Evolutionary conservation across 1,284 basidiomycete species (phyloP), one percentile per base, ranked within the genome.

Genomic region (Pterula multifida): DNA sequence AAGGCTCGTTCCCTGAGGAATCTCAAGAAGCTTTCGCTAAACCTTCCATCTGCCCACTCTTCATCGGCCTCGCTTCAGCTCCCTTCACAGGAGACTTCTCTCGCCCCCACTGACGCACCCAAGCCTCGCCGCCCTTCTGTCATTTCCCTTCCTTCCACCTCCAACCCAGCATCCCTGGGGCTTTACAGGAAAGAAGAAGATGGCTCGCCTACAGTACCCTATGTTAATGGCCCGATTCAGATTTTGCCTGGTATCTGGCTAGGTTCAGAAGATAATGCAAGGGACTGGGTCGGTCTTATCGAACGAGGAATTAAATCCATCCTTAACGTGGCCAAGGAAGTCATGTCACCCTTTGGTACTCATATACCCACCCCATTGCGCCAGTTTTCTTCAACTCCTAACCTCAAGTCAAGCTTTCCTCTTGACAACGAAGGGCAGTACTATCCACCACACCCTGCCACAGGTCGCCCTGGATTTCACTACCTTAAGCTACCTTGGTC

Each of bases 401-500:
- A 85, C 58, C 73, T 85, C 54, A 67, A 69, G 21, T 42, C 39
- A 35, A 57, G 60, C 26, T 65, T 67, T 46, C 52, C 66, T 1
- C 64, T 57, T 23, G 60, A 66, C 25, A 42, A 65, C 11, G 62
- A 73, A 23, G 63, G 73, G 15, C 78, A 77, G 6, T 83, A 78
- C 61, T 77, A 79, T 57, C 79, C 81, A 15, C 71, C 81, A 1
- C 78, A 87, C 62, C 61, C 74, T 6, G 68, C 75, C 22, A 78
- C 71, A 46, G 83, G 80, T 47, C 72, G 87, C 55, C 88, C 89
- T 0, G 74, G 74, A 21, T 78, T 95, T 70, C 81, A 91, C 62
- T 97, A 97, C 64, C 81, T 92, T 64, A 95, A 96, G 67, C 76
- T 97, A 24, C 78, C 80, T 48, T 97, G 94, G 94, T 93, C 90